Evolutionary conservation across 2,329 filamentous ascomycete species (phyloP).

Genomic region (Aureobasidium sp.): DNA sequence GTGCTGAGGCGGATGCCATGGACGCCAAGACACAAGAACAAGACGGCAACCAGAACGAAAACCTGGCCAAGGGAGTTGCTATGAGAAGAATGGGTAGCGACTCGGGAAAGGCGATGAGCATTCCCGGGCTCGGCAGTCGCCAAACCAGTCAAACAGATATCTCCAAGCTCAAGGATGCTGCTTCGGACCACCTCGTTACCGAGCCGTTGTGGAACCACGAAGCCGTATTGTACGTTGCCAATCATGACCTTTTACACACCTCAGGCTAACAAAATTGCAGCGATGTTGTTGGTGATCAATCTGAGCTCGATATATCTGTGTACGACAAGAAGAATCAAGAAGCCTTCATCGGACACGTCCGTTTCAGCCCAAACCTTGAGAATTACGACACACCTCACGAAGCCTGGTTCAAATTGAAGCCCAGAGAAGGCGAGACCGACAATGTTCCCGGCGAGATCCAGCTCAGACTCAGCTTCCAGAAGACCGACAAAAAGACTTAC

Average conservation of each 20-base stretch:
- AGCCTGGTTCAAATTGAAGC: conserved; percentile 76
- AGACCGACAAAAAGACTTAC: conserved; percentile 80
- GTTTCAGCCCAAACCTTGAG: conserved; percentile 64
- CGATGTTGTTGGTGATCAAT: conserved; percentile 87
- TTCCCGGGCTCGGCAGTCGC: conserved; percentile 82
- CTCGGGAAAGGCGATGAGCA: conserved; percentile 77
- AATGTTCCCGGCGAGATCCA: conserved; percentile 78
- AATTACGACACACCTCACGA: conserved; percentile 62
- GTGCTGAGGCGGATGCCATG: conserved; percentile 56
- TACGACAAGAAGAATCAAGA: conserved; percentile 83
- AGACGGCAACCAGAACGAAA: conserved; percentile 45
- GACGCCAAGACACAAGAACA: conserved; percentile 17
- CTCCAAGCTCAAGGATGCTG: conserved; percentile 52
- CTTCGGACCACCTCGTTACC: conserved; percentile 57
- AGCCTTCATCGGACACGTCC: conserved; percentile 83
- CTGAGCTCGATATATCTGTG: conserved; percentile 83
- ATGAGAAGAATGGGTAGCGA: conserved; percentile 61
- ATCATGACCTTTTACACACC: not conserved
- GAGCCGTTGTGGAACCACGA: conserved; percentile 94
- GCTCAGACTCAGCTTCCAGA: conserved; percentile 76
- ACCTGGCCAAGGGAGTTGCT: conserved; percentile 39
- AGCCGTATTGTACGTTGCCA: conserved; percentile 71
- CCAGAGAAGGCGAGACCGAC: conserved; percentile 70
- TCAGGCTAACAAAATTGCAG: conserved; percentile 40
- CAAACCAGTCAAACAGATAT: conserved; percentile 93